These are phyloP conservation scores for Oryza coarctata DNA, from an alignment of 176 grass and related monocot species.

Conservation along the genomic window DNA sequence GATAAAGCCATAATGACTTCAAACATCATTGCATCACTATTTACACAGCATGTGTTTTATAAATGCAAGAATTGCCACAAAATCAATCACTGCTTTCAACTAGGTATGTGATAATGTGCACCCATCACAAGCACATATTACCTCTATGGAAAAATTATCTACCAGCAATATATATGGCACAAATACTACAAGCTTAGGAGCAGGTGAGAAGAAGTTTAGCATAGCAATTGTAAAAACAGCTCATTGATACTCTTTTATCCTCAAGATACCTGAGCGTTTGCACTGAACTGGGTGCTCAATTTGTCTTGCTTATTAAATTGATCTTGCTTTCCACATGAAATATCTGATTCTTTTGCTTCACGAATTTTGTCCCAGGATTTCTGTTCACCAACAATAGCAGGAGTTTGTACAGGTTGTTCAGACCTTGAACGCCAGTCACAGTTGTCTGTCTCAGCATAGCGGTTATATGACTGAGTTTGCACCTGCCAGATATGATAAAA, in stretches of 20 bases:
- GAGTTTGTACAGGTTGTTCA: constrained; percentile 25
- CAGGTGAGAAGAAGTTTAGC: neutral
- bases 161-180: neutral
- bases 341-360: constrained; percentile 35
- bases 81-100: neutral
- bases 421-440: constrained; percentile 69
- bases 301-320: constrained; percentile 48
- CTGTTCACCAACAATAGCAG: constrained; percentile 40
- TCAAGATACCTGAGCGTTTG: constrained; percentile 41
- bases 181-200: neutral
- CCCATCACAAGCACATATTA: neutral
- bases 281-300: constrained; percentile 43
- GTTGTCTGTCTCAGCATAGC: constrained; percentile 51
- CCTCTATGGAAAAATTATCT: neutral
- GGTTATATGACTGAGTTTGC: constrained; percentile 49
- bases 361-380: constrained; percentile 69
- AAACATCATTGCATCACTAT: neutral
- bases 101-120: neutral
- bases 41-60: neutral
- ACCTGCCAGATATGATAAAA: constrained; percentile 28
- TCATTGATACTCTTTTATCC: constrained; percentile 16
- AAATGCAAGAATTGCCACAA: neutral
- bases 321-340: constrained; percentile 47
- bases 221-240: constrained; percentile 5
- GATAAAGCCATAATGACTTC: neutral